Base-by-base conservation (phyloP, 2,329 filamentous ascomycete species). In the Phyllosticta capitalensis region DNA sequence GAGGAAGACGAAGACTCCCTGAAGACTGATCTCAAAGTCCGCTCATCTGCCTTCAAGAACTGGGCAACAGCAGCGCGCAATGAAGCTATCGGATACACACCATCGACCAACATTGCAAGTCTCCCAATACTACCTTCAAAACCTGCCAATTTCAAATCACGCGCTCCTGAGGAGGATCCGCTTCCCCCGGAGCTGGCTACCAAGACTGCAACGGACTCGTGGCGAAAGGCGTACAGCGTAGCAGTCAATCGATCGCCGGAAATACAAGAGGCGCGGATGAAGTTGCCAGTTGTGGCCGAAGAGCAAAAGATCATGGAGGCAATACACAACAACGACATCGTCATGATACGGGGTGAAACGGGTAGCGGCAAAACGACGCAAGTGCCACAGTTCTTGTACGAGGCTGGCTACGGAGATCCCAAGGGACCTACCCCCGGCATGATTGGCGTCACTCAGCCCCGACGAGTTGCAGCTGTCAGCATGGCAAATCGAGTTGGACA, bases 231-330 rank as follows among this genome's bases (percentile, higher is more conserved):
- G 0, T 92, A 85, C 69, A 87, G 85, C 62, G 86, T 96, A 1
- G 73, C 82, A 1, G 85, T 96, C 2, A 76, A 82, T 48, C 83
- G 94, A 60, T 76, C 82, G 0, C 76, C 85, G 5, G 86, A 88
- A 19, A 88, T 97, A 21, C 90, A 96, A 70, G 82, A 86, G 54
- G 83, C 86, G 10, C 85, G 94, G 12, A 73, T 95, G 53, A 84
- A 88, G 59, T 80, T 99, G 17, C 94, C 94, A 0, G 89, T 99
- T 1, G 90, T 97, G 1, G 89, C 89, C 1, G 92, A 97, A 71
- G 94, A 99, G 72, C 94, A 99, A 70, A 91, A 88, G 67, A 92
- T 99, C 28, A 97, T 99, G 92, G 94, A 99, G 74, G 91, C 92
- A 0, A 90, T 99, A 54, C 88, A 96, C 73, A 92, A 92, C 69